Evolutionary conservation across 768 basidiomycete genomes (phyloP), one percentile per base, ranked within the genome.

Genomic region (Calvatia gigantea): DNA sequence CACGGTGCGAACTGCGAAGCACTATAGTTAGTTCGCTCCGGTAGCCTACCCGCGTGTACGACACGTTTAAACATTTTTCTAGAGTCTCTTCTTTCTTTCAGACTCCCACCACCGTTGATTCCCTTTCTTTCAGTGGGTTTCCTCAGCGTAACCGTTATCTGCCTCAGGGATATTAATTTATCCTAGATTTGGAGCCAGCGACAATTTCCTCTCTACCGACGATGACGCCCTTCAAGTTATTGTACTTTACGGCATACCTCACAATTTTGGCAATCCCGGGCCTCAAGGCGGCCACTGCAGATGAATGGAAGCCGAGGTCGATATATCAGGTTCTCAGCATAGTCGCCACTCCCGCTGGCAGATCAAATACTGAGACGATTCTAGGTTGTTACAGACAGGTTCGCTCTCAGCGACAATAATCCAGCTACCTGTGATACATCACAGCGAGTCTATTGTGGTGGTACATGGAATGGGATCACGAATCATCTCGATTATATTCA

Each of bases 401-500:
- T 84, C 65, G 85, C 86, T 2, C 74, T 79, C 15, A 76, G 79
- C 7, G 66, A 73, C 12, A 72, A 72, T 37, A 69, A 76, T 58
- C 70, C 72, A 48, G 47, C 74, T 54, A 6, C 67, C 66, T n/a
- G 62, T 19, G 38, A 51, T 41, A 51, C 50, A 42, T 51, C 38
- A 42, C n/a, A 70, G 23, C 80, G 80, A 61, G 81, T 79, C 7
- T 86, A 83, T 70, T 89, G 87, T 56, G 87, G 87, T 41, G 87
- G 87, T 6, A 83, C 82, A n/a, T 88, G 84, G 83, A 72, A 72
- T 47, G 78, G 80, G 3, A 76, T 91, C 60, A 75, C 71, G 57
- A 70, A 77, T 60, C 83, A 87, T 63, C 77, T 91, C 27, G 86
- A 88, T 64, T 91, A 91, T 63, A 88, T 91, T 59, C 81, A 87